Base-by-base conservation (phyloP, 495 filamentous ascomycete species). In the Penicillium soppii region DNA sequence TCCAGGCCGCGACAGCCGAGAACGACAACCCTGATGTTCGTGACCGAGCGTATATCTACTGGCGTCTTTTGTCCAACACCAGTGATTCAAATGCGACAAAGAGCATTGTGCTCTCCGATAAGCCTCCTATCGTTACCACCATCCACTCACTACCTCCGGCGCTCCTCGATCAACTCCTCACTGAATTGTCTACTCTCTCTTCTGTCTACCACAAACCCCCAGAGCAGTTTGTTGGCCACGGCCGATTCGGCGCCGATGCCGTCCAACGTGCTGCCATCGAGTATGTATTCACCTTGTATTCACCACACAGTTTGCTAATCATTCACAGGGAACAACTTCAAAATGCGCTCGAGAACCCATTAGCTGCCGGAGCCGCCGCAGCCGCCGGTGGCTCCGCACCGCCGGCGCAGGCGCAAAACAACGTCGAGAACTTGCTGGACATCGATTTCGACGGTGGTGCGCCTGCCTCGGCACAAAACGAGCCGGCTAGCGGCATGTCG, bases 171-270 rank as follows among this genome's bases (percentile, higher is more conserved):
- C 83, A 90, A 57, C 83, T 98, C 4, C 82, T 97, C 10, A 77
- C 77, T 5, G 91, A 97, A 68, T 82, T 98, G 12, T 96, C 92
- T n/a, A 96, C 95, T 10, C 82, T 98, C 17, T 91, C 94, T 2
- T 97, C 92, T 10, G 94, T 98, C n/a, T 98, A 98, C 72, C 94
- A 97, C 79, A 97, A 96, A 72, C 92, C 92, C 13, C 90, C 94
- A 30, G 90, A 94, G 74, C 91, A 91, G 5, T 97, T 98, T 74
- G 86, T 97, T 48, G 95, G 94, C 58, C 89, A 95, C 63, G 94
- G 94, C 50, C 84, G 92, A 22, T 96, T 89, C 58, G 92, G 92
- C 43, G 91, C 92, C 33, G 92, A 96, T 62, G 92, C 90, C 44
- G 90, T 97, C 59, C 94, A 97, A 70, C 86, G 87, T 58, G 91